A percentile compares a stretch with the other conserved stretches of the same genome.
phyloP scores from a whole-genome alignment of 441 rosid genomes.

The Erodium texanum region DNA sequence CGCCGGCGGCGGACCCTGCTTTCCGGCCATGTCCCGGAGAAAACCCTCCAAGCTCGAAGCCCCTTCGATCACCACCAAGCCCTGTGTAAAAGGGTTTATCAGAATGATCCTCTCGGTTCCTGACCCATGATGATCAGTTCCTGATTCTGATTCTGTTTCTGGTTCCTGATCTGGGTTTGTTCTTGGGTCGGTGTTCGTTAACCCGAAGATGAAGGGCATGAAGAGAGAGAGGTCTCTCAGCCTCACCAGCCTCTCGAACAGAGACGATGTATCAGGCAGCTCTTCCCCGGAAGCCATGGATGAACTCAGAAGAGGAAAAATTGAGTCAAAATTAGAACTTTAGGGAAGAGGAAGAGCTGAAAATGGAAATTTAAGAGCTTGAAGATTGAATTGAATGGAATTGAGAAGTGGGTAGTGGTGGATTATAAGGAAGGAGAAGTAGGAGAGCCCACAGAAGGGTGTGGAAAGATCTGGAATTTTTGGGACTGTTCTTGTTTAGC shows the following conservation, averaged over 20 bases:
- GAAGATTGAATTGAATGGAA: not conserved
- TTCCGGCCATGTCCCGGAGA: not conserved
- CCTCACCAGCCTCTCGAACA: conserved; percentile 4
- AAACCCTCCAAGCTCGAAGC: not conserved
- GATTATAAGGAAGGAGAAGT: not conserved
- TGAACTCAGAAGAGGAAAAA: not conserved
- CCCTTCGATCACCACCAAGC: not conserved
- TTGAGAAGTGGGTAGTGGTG: not conserved
- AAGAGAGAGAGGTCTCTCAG: conserved; percentile 1
- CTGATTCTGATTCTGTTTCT: not conserved
- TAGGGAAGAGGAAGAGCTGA: not conserved
- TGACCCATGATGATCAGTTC: too few species aligned
- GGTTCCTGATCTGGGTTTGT: not conserved
- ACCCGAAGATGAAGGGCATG: conserved; percentile 2
- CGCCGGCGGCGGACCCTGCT: not conserved
- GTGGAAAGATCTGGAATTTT: conserved; percentile 52
- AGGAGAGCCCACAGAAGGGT: conserved; percentile 19
- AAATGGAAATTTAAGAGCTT: not conserved
- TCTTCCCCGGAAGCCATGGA: not conserved
- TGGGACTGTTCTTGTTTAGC: not conserved
- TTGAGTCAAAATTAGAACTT: not conserved
- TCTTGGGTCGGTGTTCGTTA: not conserved
- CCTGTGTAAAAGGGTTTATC: not conserved
- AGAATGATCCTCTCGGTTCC: not conserved
- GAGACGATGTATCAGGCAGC: not conserved